Percentiles rank a stretch among this genome's conserved stretches.
Conservation (phyloP, 768 basidiomycete genomes). For the Tephrocybe sp. region DNA sequence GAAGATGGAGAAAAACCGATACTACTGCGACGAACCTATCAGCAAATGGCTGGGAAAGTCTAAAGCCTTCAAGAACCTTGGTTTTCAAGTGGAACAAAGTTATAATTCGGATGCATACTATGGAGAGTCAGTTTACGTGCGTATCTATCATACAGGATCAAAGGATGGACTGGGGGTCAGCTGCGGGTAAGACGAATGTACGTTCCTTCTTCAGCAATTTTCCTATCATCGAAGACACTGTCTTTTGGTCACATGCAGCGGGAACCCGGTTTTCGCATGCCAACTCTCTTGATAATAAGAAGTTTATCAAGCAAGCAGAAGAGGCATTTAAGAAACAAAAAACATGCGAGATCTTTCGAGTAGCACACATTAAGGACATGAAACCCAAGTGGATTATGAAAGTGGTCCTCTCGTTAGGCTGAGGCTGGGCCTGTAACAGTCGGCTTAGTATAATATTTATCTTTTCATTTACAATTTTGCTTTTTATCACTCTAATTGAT, state of each 20-base stretch:
- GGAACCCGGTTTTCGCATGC: not conserved
- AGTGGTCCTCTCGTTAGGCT: not conserved
- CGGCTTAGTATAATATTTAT: not conserved
- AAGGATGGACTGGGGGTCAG: no score
- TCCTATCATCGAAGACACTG: no score
- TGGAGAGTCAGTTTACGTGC: no score
- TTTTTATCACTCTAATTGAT: no score
- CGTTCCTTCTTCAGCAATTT: no score
- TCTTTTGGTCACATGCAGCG: not conserved
- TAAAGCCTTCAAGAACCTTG: not conserved
- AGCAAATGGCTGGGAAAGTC: not conserved
- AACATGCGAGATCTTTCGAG: not conserved
- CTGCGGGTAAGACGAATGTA: no score
- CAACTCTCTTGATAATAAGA: not conserved
- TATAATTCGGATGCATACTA: not conserved
- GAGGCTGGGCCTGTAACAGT: not conserved
- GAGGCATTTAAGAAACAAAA: not conserved
- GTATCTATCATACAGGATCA: no score
- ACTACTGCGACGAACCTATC: no score
- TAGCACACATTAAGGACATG: not conserved
- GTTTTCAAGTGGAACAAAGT: not conserved
- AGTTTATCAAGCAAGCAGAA: not conserved
- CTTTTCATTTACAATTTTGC: no score
- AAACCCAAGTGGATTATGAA: not conserved
- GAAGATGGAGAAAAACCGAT: no score